These are phyloP conservation scores for Tarenaya hassleriana DNA, from an alignment of 345 rosid species.

Conservation along the genomic window DNA sequence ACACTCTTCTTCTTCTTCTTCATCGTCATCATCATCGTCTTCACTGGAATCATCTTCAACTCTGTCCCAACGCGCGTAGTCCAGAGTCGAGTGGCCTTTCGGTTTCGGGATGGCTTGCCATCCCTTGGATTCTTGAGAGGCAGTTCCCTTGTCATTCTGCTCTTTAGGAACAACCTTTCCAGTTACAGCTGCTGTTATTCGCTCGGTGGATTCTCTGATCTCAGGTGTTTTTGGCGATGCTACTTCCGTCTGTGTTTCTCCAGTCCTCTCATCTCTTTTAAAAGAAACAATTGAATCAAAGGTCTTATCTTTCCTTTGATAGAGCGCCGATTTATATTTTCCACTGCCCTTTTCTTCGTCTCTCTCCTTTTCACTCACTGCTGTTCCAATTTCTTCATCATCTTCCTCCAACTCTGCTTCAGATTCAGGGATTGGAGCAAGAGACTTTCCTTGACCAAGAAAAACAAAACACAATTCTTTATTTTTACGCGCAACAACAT, in stretches of 20 bases:
- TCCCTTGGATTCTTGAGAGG: conserved; percentile 41
- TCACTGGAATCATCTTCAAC: conserved; percentile 82
- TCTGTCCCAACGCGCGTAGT: conserved; percentile 80
- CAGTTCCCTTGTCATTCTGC: conserved; percentile 32
- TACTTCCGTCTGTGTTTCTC: conserved; percentile 22
- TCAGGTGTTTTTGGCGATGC: conserved; percentile 26
- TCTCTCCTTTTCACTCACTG: conserved; percentile 8
- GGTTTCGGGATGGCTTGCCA: conserved; percentile 97
- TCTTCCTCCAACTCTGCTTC: conserved; percentile 82
- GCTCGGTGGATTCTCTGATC: conserved; percentile 24
- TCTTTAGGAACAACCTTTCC: conserved; percentile 21
- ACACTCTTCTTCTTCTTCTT: conserved; percentile 52
- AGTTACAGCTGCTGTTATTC: conserved; percentile 14
- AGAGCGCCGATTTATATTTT: conserved; percentile 16
- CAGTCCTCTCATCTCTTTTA: conserved; percentile 26
- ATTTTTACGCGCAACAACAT: neutral
- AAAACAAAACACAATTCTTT: conserved; percentile 21
- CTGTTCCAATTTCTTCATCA: conserved; percentile 36
- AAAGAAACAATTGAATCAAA: conserved; percentile 13
- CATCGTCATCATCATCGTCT: conserved; percentile 65
- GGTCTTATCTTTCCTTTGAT: conserved; percentile 4
- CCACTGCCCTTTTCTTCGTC: conserved; percentile 11
- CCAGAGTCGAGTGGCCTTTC: conserved; percentile 86
- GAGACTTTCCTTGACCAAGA: conserved; percentile 83
- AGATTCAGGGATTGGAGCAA: conserved; percentile 90